phyloP scores from a whole-genome alignment of 306 rosid species.

The Begonia fuchsioides region DNA sequence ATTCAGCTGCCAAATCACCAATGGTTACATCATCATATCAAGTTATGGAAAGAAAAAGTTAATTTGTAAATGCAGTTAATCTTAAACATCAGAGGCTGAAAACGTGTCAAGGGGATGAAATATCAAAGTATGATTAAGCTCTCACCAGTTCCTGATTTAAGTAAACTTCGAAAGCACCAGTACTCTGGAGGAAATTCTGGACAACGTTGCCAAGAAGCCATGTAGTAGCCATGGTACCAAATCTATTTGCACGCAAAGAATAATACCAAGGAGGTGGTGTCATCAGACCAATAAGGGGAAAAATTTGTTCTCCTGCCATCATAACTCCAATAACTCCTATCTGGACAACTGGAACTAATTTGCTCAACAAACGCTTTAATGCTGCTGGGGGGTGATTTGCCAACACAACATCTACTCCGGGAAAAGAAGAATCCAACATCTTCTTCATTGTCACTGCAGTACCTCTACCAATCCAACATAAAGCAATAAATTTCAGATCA shows the following conservation, averaged over 20 bases:
- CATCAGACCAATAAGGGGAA: slow-evolving; percentile 44
- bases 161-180: slow-evolving; percentile 75
- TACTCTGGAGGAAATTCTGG: slow-evolving; percentile 68
- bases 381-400: slow-evolving; percentile 50
- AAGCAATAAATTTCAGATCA: neutral
- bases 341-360: slow-evolving; percentile 58
- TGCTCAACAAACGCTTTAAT: slow-evolving; percentile 57
- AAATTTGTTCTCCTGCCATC: slow-evolving; percentile 62
- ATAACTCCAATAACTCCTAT: slow-evolving; percentile 44
- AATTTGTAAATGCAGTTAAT: too few relatives aligned
- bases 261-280: slow-evolving; percentile 66
- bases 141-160: slow-evolving; percentile 72
- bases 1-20: too few relatives aligned
- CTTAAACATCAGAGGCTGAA: too few relatives aligned
- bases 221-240: slow-evolving; percentile 51
- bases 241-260: slow-evolving; percentile 58
- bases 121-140: slow-evolving; percentile 1
- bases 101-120: too few relatives aligned
- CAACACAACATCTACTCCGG: slow-evolving; percentile 48
- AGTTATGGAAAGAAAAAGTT: too few relatives aligned
- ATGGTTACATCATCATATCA: too few relatives aligned
- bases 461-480: slow-evolving; percentile 33
- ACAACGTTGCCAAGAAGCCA: slow-evolving; percentile 82
- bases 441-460: slow-evolving; percentile 48
- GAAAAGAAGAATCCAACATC: slow-evolving; percentile 52